Evolutionary conservation across 73 alveolate species (phyloP), one percentile per base, ranked within the genome.

Genomic region (Paramecium octaurelia): DNA sequence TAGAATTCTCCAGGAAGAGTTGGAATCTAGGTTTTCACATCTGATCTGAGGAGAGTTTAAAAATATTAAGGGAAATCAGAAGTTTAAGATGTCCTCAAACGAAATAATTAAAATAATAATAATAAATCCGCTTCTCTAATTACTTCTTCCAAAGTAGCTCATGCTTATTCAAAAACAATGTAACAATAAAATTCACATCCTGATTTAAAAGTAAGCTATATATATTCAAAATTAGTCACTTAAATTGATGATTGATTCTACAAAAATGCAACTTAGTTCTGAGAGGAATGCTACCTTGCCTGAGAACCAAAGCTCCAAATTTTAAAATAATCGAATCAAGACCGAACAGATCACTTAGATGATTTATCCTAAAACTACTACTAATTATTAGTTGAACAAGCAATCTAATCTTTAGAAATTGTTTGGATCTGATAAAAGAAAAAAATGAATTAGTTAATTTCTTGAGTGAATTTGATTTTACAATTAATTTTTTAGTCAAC

Each of bases 61-160:
- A 73, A 73, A 43, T 29, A 73, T 40, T 73, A 35, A 73, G 59
- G 87, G 5, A 73, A 73, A 73, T 40, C 87, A 73, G 87, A 73
- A 18, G 18, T 36, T 34, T 12, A 40, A 4, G 87, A 73, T 35
- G 16, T 12, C 38, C 5, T 73, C 3, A 10, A n/a, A 35, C 38
- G 31, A 73, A 35, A 73, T 35, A 58, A 73, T 12, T 12, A 12
- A 21, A 36, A 20, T 9, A n/a, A 40, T 9, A n/a, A 40, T 21
- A 73, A 73, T 3, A 10, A 23, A 31, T 40, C 48, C 8, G 0
- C 31, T 35, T 73, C 87, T 9, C 35, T 73, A 11, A 34, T 18
- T 29, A 20, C 14, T 8, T 34, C 87, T 9, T 73, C 57, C 35
- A 36, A 14, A 11, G 16, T 73, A 6, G n/a, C 42, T 36, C 87